phyloP scores from a whole-genome alignment of 768 basidiomycete species.

The Lanmaoa pseudosensibilis region DNA sequence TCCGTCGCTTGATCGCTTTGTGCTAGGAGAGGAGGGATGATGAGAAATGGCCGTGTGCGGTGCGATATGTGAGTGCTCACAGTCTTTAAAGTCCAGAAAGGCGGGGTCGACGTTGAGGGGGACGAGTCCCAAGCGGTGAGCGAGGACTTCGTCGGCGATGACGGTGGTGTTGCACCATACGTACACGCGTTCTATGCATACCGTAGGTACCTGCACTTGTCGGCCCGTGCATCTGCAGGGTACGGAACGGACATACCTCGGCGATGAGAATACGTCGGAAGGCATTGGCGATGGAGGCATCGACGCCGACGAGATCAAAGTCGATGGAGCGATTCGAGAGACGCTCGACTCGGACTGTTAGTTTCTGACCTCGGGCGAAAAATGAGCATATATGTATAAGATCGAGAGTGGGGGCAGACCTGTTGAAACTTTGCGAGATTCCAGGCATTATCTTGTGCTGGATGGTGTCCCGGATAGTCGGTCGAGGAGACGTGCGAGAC shows the following conservation, averaged over 20 bases:
- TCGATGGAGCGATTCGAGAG: slow-evolving; percentile 84
- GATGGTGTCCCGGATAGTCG: slow-evolving; percentile 88
- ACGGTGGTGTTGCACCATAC: slow-evolving; percentile 94
- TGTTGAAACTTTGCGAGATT: slow-evolving; percentile 69
- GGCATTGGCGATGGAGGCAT: slow-evolving; percentile 95
- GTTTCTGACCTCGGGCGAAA: slow-evolving; percentile 50
- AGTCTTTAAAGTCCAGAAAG: slow-evolving; percentile 56
- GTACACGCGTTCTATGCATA: slow-evolving; percentile 89
- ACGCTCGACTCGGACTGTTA: slow-evolving; percentile 72
- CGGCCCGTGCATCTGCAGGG: not conserved
- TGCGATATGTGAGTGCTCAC: slow-evolving; percentile 26
- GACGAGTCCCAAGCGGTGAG: slow-evolving; percentile 89
- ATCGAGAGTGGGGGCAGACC: slow-evolving; percentile 45
- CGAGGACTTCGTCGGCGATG: slow-evolving; percentile 89
- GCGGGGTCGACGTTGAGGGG: slow-evolving; percentile 87
- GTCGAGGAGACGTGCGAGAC: slow-evolving; percentile 82
- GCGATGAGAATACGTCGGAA: slow-evolving; percentile 90
- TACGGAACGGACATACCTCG: slow-evolving; percentile 57
- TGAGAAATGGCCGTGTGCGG: not conserved
- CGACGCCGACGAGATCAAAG: slow-evolving; percentile 93
- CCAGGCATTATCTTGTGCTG: slow-evolving; percentile 86
- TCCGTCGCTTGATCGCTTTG: slow-evolving; percentile 72
- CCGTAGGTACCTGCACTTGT: slow-evolving; percentile 72
- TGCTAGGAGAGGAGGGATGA: slow-evolving; percentile 22
- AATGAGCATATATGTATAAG: not conserved